Base-by-base conservation (phyloP, 768 basidiomycete species). In the Lactarius quietus region DNA sequence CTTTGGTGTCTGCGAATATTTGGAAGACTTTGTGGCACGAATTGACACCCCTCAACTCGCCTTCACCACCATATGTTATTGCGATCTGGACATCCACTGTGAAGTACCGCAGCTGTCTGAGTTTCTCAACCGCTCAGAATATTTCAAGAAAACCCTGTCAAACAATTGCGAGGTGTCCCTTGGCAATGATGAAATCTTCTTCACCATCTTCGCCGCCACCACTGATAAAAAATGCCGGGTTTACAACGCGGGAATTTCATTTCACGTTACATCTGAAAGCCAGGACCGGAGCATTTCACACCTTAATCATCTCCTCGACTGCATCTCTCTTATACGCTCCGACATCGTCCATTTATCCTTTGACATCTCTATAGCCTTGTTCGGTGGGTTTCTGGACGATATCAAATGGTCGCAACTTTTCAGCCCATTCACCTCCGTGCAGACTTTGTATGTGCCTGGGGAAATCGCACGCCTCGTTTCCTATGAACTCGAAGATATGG, bases 21-120 rank as follows among this genome's bases (percentile, higher is more conserved):
- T 23, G n/a, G 45, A 45, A 10, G n/a, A 45, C n/a, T 23, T 45
- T 3, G n/a, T 45, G 9, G n/a, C 45, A 9, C 45, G n/a, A 45
- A 23, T 45, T 10, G 45, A 23, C 45, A 12, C n/a, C n/a, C 45
- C 45, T 45, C n/a, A 23, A 45, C 45, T 45, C 3, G n/a, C n/a
- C 9, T n/a, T 1, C n/a, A 23, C 23, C 10, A 0, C 0, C 9
- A 23, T 45, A 1, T 9, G 1, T n/a, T 45, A 23, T n/a, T 23
- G 9, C 3, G 12, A 45, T 23, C 45, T 2, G 45, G 6, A 12
- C 23, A 9, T 20, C 14, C n/a, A 45, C 9, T 45, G n/a, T 23
- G n/a, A 12, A 23, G n/a, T 23, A 12, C 10, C n/a, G 3, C 45
- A 45, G 20, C 45, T 23, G 10, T 45, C 20, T n/a, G 12, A 23